phyloP scores from a whole-genome alignment of 768 basidiomycete genomes.

The Kwoniella mangroviensis region DNA sequence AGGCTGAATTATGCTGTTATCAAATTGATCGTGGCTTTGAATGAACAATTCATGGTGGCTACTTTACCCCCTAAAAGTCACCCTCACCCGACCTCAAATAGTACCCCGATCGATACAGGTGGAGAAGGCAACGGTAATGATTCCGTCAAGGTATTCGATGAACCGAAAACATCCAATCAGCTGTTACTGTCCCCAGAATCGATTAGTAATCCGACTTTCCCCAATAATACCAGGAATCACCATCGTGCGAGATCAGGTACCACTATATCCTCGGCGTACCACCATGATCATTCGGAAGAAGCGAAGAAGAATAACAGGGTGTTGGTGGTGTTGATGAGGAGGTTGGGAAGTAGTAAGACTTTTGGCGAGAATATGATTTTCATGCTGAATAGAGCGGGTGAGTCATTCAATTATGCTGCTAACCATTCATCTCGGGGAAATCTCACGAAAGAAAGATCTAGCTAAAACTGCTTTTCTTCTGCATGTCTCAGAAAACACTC shows the following conservation, averaged over 20 bases:
- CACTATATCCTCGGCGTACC: constrained; percentile 10
- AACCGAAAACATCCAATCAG: constrained; percentile 15
- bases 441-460: background rate
- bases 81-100: constrained; percentile 18
- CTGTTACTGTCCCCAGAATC: constrained; percentile 11
- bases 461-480: too few relatives aligned
- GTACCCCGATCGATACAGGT: constrained; percentile 2
- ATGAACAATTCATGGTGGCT: constrained; percentile 98
- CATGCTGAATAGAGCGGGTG: constrained; percentile 94
- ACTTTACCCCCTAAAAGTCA: constrained; percentile 60
- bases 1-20: constrained; percentile 94
- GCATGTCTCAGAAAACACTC: constrained; percentile 67
- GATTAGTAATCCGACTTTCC: background rate
- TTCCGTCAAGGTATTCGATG: constrained; percentile 18
- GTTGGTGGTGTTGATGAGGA: constrained; percentile 78
- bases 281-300: constrained; percentile 54
- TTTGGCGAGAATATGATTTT: constrained; percentile 99
- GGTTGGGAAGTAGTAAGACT: constrained; percentile 83
- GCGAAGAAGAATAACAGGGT: constrained; percentile 69
- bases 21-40: constrained; percentile 87
- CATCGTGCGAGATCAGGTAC: constrained; percentile 36
- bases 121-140: constrained; percentile 18
- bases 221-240: constrained; percentile 32
- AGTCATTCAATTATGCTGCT: too few relatives aligned
- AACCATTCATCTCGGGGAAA: too few relatives aligned